Conservation (phyloP, 495 filamentous ascomycete species). For the Lophium mytilinum region DNA sequence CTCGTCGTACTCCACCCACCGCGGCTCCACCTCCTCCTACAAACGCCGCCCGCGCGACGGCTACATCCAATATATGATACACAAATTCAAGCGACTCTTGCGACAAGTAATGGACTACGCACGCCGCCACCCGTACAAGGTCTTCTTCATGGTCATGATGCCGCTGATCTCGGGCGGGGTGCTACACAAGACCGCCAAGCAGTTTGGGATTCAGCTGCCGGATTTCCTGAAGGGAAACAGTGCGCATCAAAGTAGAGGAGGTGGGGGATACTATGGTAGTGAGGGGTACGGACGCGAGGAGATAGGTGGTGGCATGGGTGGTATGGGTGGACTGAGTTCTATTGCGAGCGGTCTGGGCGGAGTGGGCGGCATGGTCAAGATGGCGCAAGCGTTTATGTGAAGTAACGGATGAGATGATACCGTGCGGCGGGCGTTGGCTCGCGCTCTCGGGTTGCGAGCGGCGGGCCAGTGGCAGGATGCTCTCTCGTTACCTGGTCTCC, state of each 20-base stretch:
- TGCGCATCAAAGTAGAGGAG: conserved; percentile 17
- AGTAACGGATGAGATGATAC: not conserved
- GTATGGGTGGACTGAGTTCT: not conserved
- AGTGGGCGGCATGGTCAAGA: conserved; percentile 28
- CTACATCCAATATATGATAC: conserved; percentile 61
- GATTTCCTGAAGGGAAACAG: conserved; percentile 48
- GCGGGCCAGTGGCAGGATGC: no score
- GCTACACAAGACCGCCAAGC: conserved; percentile 58
- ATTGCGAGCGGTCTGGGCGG: conserved; percentile 23
- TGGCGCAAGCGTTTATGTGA: conserved; percentile 33
- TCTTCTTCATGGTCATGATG: conserved; percentile 76
- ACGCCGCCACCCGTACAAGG: conserved; percentile 69
- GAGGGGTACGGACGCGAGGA: conserved; percentile 26
- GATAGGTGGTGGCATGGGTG: conserved; percentile 9
- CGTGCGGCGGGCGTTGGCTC: not conserved
- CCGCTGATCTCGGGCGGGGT: conserved; percentile 77
- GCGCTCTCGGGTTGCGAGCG: not conserved
- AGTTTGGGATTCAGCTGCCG: conserved; percentile 70
- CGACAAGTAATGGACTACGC: conserved; percentile 69
- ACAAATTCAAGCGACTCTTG: conserved; percentile 62
- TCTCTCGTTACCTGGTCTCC: no score
- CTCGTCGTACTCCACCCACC: conserved; percentile 19
- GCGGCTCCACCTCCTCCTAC: conserved; percentile 57
- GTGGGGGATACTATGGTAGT: conserved; percentile 28
- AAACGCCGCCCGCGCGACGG: conserved; percentile 63